A percentile compares a stretch with the other conserved stretches of the same genome.
These are phyloP conservation scores for Tetrastigma voinierianum DNA, from an alignment of 164 flowering plant species.

Conservation along the genomic window DNA sequence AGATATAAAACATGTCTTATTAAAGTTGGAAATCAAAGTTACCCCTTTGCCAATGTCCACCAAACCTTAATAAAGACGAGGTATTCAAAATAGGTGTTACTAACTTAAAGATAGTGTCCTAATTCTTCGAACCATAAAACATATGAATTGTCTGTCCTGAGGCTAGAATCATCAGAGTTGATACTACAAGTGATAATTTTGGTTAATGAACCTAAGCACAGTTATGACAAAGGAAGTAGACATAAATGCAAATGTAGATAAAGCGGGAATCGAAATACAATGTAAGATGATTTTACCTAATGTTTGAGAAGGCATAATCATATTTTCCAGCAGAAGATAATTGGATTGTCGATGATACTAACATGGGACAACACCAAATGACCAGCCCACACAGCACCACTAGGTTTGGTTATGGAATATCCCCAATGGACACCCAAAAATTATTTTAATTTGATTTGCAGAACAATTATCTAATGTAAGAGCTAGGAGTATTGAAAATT, in stretches of 20 bases:
- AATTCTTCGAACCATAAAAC: constrained; percentile 17
- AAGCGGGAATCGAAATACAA: background rate
- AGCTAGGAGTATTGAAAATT: too few relatives aligned
- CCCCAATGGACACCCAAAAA: too few relatives aligned
- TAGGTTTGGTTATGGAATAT: too few relatives aligned
- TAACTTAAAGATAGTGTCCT: constrained; percentile 4
- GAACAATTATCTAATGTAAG: too few relatives aligned
- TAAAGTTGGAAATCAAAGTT: too few relatives aligned
- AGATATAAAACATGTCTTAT: too few relatives aligned
- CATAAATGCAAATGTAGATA: constrained; percentile 3
- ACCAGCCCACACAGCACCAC: too few relatives aligned
- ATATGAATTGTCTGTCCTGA: constrained; percentile 15
- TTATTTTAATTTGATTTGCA: background rate
- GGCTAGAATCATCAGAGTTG: constrained; percentile 13
- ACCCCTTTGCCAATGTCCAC: too few relatives aligned
- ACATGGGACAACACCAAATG: background rate
- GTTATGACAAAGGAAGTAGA: constrained; percentile 4
- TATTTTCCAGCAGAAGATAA: background rate
- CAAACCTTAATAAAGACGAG: too few relatives aligned
- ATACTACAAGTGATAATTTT: constrained; percentile 6
- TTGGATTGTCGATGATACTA: background rate
- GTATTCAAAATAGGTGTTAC: too few relatives aligned
- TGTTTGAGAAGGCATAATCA: background rate
- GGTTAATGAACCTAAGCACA: background rate
- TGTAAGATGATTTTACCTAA: background rate